Conservation (phyloP, 768 basidiomycete species). For the Paxillus involutus region DNA sequence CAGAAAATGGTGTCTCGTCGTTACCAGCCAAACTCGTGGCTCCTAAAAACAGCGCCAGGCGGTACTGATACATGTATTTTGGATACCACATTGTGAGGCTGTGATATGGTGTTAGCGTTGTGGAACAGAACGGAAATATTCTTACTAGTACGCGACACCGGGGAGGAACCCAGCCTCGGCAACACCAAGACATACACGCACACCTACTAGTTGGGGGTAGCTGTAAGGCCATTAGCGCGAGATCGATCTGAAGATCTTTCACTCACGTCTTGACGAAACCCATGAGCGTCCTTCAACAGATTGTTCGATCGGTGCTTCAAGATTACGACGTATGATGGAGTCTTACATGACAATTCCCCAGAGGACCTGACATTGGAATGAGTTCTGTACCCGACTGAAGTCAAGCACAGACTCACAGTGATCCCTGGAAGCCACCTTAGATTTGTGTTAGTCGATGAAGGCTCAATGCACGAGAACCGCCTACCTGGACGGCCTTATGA, state of each 20-base stretch:
- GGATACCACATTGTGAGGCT: constrained; percentile 73
- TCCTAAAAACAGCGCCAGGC: constrained; percentile 64
- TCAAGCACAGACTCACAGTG: constrained; percentile 39
- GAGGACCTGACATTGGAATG: constrained; percentile 38
- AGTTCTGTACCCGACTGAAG: background rate
- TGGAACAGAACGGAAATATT: background rate
- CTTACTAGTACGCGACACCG: constrained; percentile 72
- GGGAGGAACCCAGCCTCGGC: constrained; percentile 75
- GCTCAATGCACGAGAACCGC: no score
- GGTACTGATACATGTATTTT: constrained; percentile 56
- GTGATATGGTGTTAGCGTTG: background rate
- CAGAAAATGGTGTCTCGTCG: background rate
- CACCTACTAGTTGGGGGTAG: constrained; percentile 60
- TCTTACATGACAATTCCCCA: constrained; percentile 66
- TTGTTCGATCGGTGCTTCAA: constrained; percentile 3
- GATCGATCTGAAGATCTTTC: background rate
- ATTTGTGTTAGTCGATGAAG: constrained; percentile 36
- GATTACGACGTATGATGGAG: no score
- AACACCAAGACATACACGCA: constrained; percentile 58
- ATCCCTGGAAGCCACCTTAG: constrained; percentile 63
- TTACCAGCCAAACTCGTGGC: constrained; percentile 60
- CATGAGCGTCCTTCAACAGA: constrained; percentile 53
- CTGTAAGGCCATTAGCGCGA: constrained; percentile 29
- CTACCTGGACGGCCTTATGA: constrained; percentile 53
- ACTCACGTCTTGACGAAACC: constrained; percentile 63